Percentiles rank a stretch among this genome's conserved stretches.
These are phyloP conservation scores for Sclerospora graminicola DNA, from an alignment of 352 stramenopile species.

Conservation along the genomic window DNA sequence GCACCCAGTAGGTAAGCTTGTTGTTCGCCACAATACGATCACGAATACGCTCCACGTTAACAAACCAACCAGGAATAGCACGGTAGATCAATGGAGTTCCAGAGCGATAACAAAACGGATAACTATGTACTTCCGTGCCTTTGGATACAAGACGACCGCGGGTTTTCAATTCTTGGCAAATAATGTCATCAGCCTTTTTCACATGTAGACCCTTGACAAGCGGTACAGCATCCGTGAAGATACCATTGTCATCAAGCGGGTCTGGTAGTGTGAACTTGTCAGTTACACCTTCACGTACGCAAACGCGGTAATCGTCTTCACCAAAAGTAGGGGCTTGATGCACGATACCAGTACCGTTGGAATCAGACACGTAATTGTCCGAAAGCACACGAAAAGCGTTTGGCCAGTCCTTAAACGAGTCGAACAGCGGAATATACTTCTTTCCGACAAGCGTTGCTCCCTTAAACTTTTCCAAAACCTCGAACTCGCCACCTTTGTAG, in stretches of 20 bases:
- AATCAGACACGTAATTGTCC: slow-evolving; percentile 97
- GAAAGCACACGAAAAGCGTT: slow-evolving; percentile 94
- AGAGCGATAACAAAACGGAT: slow-evolving; percentile 99
- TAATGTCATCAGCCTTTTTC: slow-evolving; percentile 96
- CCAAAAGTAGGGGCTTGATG: slow-evolving; percentile 98
- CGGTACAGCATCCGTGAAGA: slow-evolving; percentile 90
- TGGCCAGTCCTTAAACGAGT: slow-evolving; percentile 87
- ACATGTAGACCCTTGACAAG: slow-evolving; percentile 93
- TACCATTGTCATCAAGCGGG: slow-evolving; percentile 94
- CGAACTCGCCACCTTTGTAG: slow-evolving; percentile 91
- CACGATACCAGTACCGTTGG: slow-evolving; percentile 95
- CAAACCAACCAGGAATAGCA: slow-evolving; percentile 98
- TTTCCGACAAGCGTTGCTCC: slow-evolving; percentile 92
- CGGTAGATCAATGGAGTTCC: slow-evolving; percentile 99
- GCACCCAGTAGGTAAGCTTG: slow-evolving; percentile 78
- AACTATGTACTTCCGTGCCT: slow-evolving; percentile 95
- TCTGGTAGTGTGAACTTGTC: slow-evolving; percentile 93
- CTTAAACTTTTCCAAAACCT: slow-evolving; percentile 86
- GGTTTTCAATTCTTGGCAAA: slow-evolving; percentile 93
- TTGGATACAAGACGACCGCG: slow-evolving; percentile 94
- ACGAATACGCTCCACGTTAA: slow-evolving; percentile 97
- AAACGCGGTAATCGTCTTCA: slow-evolving; percentile 99
- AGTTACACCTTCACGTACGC: slow-evolving; percentile 91
- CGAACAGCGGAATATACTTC: slow-evolving; percentile 95
- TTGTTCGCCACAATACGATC: slow-evolving; percentile 90